Base-by-base conservation (phyloP, 2,329 filamentous ascomycete genomes). In the Ophiostoma quercus region DNA sequence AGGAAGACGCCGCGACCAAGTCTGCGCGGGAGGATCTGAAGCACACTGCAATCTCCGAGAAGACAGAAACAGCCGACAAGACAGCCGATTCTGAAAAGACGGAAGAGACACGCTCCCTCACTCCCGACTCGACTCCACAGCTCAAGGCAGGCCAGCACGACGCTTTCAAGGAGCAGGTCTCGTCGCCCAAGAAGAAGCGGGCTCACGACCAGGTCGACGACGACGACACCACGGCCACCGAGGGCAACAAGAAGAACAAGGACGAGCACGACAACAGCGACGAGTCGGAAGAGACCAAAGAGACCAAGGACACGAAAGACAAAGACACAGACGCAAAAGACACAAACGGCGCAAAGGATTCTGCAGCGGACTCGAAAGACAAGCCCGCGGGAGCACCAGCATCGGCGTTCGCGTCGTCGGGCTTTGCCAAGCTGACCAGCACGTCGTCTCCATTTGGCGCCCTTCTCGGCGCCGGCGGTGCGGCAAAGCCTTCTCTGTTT, bases 111-210 rank as follows among this genome's bases (percentile, higher is more conserved):
- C 75, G 70, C 60, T 68, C 43, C 2, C 41, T 22, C 8, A 71
- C 70, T 29, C 70, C 70, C 39, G 69, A 70, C 32, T 43, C 34
- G 8, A 65, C 12, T 3, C 62, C 62, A 34, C 57, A 39, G 62
- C 29, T 65, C 60, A 65, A 65, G 34, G 14, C 60, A 37, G 60
- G 57, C 60, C 60, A n/a, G 60, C 29, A 63, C 70, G 78, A 83
- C 68, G 77, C 79, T 51, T 76, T 82, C 74, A 83, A 79, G 75
- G 84, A 87, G 67, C 80, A 83, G 70, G 75, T 87, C 63, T 80
- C 82, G 25, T 89, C 86, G 14, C 87, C 87, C 39, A 89, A 89
- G 80, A 90, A 89, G 82, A 90, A 89, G 80, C 83, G 87, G 73
- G 84, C 82, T 37, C 84, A 86, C 73, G 85, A 87, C 73, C 82